These are phyloP conservation scores for Mycena polygramma DNA, from an alignment of 768 basidiomycete genomes.

Conservation along the genomic window DNA sequence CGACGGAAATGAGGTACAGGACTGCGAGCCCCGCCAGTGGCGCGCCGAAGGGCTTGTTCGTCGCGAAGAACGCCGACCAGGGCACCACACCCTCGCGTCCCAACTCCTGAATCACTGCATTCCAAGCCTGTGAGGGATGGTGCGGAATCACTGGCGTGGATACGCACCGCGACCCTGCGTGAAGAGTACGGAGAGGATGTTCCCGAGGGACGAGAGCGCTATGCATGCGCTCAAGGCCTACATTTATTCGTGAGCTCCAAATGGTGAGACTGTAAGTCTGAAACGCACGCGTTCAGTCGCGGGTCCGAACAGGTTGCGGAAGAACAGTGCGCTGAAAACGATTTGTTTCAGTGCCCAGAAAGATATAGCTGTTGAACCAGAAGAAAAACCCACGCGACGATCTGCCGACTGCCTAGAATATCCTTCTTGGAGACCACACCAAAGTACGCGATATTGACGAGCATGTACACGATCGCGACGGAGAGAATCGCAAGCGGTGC, in stretches of 20 bases:
- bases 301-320: constrained; percentile 73
- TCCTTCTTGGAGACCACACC: constrained; percentile 76
- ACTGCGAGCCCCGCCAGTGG: constrained; percentile 69
- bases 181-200: constrained; percentile 64
- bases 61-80: constrained; percentile 70
- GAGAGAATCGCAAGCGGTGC: constrained; percentile 70
- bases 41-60: constrained; percentile 71
- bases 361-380: neutral
- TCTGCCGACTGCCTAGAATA: constrained; percentile 67
- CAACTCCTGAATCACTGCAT: constrained; percentile 69
- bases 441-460: constrained; percentile 76
- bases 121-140: no score
- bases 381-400: constrained; percentile 59
- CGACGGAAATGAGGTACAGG: constrained; percentile 54
- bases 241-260: neutral
- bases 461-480: constrained; percentile 69
- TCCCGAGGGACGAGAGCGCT: constrained; percentile 70
- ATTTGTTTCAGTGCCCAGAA: neutral
- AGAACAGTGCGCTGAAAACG: constrained; percentile 61
- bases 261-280: constrained; percentile 39
- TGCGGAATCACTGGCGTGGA: neutral
- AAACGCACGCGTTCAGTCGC: constrained; percentile 58
- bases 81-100: constrained; percentile 75
- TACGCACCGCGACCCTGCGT: constrained; percentile 47
- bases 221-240: constrained; percentile 55